Percentiles rank a stretch among this genome's conserved stretches.
These are phyloP conservation scores for Carex pumila DNA, from an alignment of 176 grass and related monocot genomes.

Conservation along the genomic window DNA sequence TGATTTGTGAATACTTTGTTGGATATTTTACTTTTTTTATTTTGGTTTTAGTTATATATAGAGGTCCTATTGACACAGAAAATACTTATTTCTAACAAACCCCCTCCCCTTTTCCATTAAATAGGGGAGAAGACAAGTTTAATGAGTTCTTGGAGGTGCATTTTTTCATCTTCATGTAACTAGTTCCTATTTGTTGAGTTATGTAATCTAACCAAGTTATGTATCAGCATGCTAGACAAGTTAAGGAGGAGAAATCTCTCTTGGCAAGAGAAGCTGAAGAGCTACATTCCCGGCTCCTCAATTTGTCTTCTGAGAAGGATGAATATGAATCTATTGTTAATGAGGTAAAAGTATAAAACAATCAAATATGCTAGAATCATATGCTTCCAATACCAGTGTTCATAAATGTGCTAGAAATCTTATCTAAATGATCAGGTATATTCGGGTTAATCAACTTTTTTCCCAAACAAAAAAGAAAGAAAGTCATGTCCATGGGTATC, in stretches of 20 bases:
- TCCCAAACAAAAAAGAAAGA: neutral
- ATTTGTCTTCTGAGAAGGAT: constrained; percentile 41
- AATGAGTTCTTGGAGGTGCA: neutral
- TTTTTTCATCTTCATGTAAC: constrained; percentile 2
- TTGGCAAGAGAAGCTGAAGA: constrained; percentile 34
- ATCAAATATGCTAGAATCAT: neutral
- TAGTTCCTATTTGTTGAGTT: neutral
- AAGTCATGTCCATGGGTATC: neutral
- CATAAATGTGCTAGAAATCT: no score
- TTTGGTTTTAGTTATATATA: neutral
- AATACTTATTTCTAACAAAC: neutral
- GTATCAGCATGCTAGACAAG: constrained; percentile 35
- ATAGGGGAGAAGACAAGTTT: neutral
- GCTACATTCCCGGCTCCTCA: constrained; percentile 34
- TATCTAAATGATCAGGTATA: neutral
- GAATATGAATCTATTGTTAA: constrained; percentile 30
- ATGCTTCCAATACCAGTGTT: neutral
- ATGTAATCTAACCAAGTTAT: constrained; percentile 22
- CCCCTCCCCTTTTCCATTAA: neutral
- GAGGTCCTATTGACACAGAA: neutral
- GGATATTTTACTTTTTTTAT: neutral
- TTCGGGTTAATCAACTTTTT: neutral
- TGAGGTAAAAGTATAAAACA: constrained; percentile 25
- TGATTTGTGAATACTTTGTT: neutral
- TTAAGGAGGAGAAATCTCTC: constrained; percentile 31